Evolutionary conservation across 257 asterid genomes (phyloP), one percentile per base, ranked within the genome.

Genomic region (Salvia rosmarinus): DNA sequence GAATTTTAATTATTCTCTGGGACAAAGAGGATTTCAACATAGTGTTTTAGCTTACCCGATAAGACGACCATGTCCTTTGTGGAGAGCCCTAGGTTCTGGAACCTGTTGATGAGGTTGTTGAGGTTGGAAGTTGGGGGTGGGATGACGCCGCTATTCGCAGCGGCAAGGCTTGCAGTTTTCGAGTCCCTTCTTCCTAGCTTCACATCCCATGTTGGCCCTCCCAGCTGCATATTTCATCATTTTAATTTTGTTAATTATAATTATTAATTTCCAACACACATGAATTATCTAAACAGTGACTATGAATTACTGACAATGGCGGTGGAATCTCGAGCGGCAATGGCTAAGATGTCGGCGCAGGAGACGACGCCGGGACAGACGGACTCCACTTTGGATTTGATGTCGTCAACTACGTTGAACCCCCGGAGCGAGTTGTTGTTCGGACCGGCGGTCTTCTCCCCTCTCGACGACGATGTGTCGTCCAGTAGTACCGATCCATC

Each of bases 291-390:
- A n/a, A n/a, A n/a, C 30, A 25, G 30, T 25, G 30, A 25, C n/a
- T 25, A 6, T 9, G 30, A 52, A 23, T 21, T 20, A 21, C 86
- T 77, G 25, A 86, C 91, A 4, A 43, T 17, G 25, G 28, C 79
- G 4, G 80, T 83, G 9, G 90, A 85, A 42, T 87, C 92, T 8
- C 88, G 80, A 5, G 92, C 88, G 14, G 85, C 87, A 23, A 87
- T 78, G 79, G 93, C 83, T 21, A 87, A 11, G 50, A 87, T 85
- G 60, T 87, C 93, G 4, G 93, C 90, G 6, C 90, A 87, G 0
- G 93, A 87, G 55, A 87, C 90, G 2, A 80, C 72, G 23, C 83
- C 85, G 0, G 82, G 83, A 20, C 93, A 87, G 2, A 52, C 72
- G 0, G 76, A 56, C 73, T 87, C 93, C 0, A 87, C 84, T 17